These are phyloP conservation scores for Oryza longistaminata DNA, from an alignment of 176 grass and related monocot genomes.

Conservation along the genomic window DNA sequence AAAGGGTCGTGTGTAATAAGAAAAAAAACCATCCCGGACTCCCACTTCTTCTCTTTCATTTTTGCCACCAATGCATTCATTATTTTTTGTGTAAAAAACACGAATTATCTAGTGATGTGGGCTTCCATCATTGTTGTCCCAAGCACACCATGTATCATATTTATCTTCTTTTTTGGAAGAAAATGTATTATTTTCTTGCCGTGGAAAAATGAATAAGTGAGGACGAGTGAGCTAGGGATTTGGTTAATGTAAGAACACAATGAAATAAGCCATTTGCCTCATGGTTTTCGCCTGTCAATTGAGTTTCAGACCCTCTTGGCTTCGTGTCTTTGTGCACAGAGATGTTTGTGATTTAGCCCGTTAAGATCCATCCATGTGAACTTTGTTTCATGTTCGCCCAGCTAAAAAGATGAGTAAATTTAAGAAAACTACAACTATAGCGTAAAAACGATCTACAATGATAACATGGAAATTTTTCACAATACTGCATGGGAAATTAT, in stretches of 20 bases:
- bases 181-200: neutral
- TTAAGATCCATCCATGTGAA: neutral
- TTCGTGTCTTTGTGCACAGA: neutral
- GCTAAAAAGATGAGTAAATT: no score
- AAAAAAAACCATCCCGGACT: neutral
- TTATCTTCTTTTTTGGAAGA: neutral
- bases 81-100: neutral
- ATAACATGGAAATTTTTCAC: no score
- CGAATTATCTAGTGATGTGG: neutral
- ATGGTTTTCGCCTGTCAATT: neutral
- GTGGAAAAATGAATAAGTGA: neutral
- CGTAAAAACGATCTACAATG: no score
- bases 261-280: neutral
- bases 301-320: neutral
- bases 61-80: neutral
- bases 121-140: neutral
- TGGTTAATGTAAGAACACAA: constrained; percentile 9
- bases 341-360: neutral
- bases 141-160: constrained; percentile 19
- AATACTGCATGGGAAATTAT: no score
- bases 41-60: neutral
- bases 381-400: neutral
- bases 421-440: no score
- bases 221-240: neutral
- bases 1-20: neutral